phyloP scores from a whole-genome alignment of 2,329 filamentous ascomycete species.

The Apiospora pterosperma region DNA sequence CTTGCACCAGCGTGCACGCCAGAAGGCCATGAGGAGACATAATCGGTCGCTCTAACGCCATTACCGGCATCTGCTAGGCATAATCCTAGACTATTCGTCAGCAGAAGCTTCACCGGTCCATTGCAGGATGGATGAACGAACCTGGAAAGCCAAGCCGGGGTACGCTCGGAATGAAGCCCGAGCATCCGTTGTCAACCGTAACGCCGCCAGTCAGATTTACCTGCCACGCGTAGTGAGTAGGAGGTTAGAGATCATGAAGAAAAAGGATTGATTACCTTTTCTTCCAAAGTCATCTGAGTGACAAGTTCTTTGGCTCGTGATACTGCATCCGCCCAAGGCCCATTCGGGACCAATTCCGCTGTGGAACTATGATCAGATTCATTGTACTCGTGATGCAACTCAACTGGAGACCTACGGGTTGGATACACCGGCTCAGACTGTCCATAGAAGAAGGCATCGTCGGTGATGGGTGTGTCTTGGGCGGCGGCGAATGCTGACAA shows the following conservation, averaged over 20 bases:
- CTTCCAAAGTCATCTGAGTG: slow-evolving; percentile 34
- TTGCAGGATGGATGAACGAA: slow-evolving; percentile 13
- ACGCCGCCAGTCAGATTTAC: slow-evolving; percentile 35
- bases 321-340: slow-evolving; percentile 32
- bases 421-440: slow-evolving; percentile 49
- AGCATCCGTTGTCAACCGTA: slow-evolving; percentile 28
- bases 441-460: slow-evolving; percentile 46
- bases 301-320: slow-evolving; percentile 30
- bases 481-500: background rate
- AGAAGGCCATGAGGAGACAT: slow-evolving; percentile 37
- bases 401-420: slow-evolving; percentile 37
- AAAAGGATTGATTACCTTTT: slow-evolving; percentile 24
- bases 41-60: slow-evolving; percentile 31
- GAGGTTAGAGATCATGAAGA: background rate
- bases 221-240: slow-evolving; percentile 7
- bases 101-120: background rate
- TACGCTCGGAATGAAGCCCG: slow-evolving; percentile 37
- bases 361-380: background rate
- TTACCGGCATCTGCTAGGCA: slow-evolving; percentile 34
- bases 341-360: background rate
- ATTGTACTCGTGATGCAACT: background rate
- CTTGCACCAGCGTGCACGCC: slow-evolving; percentile 59
- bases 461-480: slow-evolving; percentile 25
- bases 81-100: background rate
- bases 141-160: slow-evolving; percentile 36